Evolutionary conservation across 805 yeast species (phyloP), one percentile per base, ranked within the genome.

Genomic region (Saccharomycopsis fibuligera): DNA sequence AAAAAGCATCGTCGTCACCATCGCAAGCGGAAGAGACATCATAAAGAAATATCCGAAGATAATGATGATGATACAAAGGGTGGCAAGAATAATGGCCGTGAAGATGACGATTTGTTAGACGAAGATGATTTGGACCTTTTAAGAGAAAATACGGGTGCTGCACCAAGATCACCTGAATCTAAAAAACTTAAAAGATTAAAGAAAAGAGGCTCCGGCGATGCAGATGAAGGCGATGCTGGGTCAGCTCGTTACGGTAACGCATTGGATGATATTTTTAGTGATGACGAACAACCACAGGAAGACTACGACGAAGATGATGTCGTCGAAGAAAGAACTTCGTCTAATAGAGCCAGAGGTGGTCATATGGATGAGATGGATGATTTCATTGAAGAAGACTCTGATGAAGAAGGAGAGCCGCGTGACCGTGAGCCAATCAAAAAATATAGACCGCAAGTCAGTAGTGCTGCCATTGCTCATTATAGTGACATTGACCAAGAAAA

Each of bases 381-480:
- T 62, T 93, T 93, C 68, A 93, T 93, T 57, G 99, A 91, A 66
- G 97, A 91, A 53, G 99, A 93, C 65, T 86, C 95, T 6, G 97
- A 88, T 58, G 96, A 89, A 60, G 75, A 74, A 57, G 75, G 68
- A 47, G 73, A 73, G 21, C 73, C 73, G 35, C 68, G 17, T 17
- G 41, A 44, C 5, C 35, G 72, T 55, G 67, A 69, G 53, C 68
- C 68, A 53, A 64, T 75, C 57, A 68, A 79, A 63, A 75, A 66
- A 39, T 68, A 76, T 57, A 78, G 84, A 10, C 70, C 79, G 3
- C 78, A 78, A 56, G 68, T 79, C 36, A 72, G 83, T 0, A 77
- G 74, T 38, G 5, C 41, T 6, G 16, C 21, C 17, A 12, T 43
- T 14, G 40, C 49, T 5, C 52, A 44, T 35, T 37, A 36, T 17